Evolutionary conservation across 805 yeast species (phyloP), one percentile per base, ranked within the genome.

Genomic region (Pichia cephalocereana): DNA sequence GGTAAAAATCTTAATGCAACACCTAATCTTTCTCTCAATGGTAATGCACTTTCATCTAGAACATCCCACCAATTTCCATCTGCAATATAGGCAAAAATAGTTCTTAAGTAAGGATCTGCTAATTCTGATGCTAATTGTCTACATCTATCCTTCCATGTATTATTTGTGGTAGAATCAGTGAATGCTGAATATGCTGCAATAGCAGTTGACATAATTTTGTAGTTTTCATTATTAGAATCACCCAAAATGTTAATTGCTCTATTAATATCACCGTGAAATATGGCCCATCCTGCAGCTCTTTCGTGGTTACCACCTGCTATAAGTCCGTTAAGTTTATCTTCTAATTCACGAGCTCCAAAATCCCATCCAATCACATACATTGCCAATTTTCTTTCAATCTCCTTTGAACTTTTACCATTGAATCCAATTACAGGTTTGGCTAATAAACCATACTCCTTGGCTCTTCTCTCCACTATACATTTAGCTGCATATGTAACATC

Each of bases 281-380:
- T 90, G 0, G 97, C 97, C 95, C 96, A 87, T 0, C 95, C 98
- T 1, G 97, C 99, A 0, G 99, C 98, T 60, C 91, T 82, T 52
- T 89, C 96, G 52, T 76, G 76, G 50, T 77, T 75, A 0, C 85
- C 89, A 15, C 69, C 63, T 0, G 68, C 64, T 23, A 82, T 77
- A 39, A 91, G 70, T 39, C 71, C 70, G 23, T 68, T 66, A 38
- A 86, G 73, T 52, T 83, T 80, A 38, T 76, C 80, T 54, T 89
- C 95, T 52, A 88, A 74, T 60, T 87, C 95, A 27, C 76, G 69
- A 17, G 77, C 76, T 2, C 88, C 81, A 57, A 86, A 80, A 57
- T 86, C 88, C 95, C 96, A 90, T 2, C 98, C 98, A 36, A 89
- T 82, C 15, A 87, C 86, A 41, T 83, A 79, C 68, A 90, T 69